A percentile compares a stretch with the other conserved stretches of the same genome.
phyloP scores from a whole-genome alignment of 2,329 filamentous ascomycete species.

The Colletotrichum eleusines region DNA sequence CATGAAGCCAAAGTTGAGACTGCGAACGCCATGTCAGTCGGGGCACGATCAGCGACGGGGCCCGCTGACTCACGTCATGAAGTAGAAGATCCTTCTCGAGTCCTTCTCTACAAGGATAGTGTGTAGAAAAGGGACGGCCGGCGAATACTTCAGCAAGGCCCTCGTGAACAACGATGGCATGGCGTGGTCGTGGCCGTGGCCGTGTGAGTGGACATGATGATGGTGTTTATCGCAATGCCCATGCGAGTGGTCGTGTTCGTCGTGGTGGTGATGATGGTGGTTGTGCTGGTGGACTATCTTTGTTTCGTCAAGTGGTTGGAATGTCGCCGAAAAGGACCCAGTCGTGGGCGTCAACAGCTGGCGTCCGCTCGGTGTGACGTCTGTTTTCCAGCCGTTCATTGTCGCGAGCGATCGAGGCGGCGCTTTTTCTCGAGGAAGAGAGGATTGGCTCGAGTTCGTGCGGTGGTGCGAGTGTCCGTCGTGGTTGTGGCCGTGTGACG shows the following conservation, averaged over 20 bases:
- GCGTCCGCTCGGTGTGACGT: constrained; percentile 56
- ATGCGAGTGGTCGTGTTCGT: constrained; percentile 43
- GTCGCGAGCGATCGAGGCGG: constrained; percentile 51
- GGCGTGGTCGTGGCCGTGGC: constrained; percentile 52
- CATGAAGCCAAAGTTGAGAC: constrained; percentile 96
- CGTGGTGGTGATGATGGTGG: constrained; percentile 40
- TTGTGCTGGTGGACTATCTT: constrained; percentile 42
- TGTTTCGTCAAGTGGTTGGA: constrained; percentile 38
- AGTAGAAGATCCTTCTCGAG: constrained; percentile 95
- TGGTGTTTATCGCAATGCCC: constrained; percentile 48
- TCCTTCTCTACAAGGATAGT: constrained; percentile 91
- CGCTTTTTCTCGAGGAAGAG: constrained; percentile 48
- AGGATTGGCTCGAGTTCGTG: constrained; percentile 32
- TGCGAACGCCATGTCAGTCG: constrained; percentile 52
- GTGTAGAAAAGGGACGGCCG: constrained; percentile 82
- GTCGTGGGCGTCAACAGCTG: constrained; percentile 52
- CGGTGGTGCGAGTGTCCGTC: constrained; percentile 46
- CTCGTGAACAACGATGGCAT: constrained; percentile 77
- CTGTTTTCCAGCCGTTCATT: constrained; percentile 56
- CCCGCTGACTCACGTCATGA: constrained; percentile 78
- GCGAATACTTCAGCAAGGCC: constrained; percentile 76
- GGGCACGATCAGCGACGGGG: constrained; percentile 4
- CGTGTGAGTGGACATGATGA: constrained; percentile 48
- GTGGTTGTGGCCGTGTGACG: constrained; percentile 44
- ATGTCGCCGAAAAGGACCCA: constrained; percentile 35